Conservation (phyloP, 805 yeast genomes). For the Myxozyma mucilagina region DNA sequence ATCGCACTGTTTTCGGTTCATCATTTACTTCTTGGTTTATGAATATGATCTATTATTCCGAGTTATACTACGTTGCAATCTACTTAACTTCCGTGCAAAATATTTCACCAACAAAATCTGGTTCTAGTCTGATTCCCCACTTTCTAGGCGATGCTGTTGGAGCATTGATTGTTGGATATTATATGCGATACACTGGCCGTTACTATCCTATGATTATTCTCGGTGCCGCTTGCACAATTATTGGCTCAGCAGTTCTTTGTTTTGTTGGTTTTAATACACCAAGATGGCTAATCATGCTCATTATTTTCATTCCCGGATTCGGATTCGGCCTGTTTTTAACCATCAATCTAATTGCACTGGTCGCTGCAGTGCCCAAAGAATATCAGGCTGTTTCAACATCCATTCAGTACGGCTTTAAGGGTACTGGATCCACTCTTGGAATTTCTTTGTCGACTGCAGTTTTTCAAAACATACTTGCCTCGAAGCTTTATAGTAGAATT, state of each 20-base stretch:
- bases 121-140: conserved; percentile 52
- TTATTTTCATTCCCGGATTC: conserved; percentile 52
- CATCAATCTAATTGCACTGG: conserved; percentile 59
- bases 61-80: conserved; percentile 71
- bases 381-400: conserved; percentile 74
- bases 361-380: conserved; percentile 58
- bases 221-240: conserved; percentile 16
- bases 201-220: conserved; percentile 28
- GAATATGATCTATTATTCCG: conserved; percentile 66
- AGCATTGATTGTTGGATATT: conserved; percentile 63
- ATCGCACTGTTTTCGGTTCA: conserved; percentile 63
- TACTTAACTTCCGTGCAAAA: conserved; percentile 57
- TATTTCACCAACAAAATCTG: conserved; percentile 56
- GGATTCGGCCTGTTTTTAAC: conserved; percentile 60
- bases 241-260: conserved; percentile 18
- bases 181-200: conserved; percentile 64
- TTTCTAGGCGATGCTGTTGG: conserved; percentile 68
- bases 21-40: conserved; percentile 69
- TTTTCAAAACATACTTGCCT: conserved; percentile 48
- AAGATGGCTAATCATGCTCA: conserved; percentile 8
- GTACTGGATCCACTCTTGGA: conserved; percentile 70
- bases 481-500: conserved; percentile 28
- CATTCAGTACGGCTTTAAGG: conserved; percentile 69
- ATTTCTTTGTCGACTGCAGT: conserved; percentile 59
- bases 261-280: conserved; percentile 24